Percentiles rank a stretch among this genome's conserved stretches.
Evolutionary conservation across 2,329 filamentous ascomycete genomes (phyloP).

Genomic region (Purpureocillium lavendulum): DNA sequence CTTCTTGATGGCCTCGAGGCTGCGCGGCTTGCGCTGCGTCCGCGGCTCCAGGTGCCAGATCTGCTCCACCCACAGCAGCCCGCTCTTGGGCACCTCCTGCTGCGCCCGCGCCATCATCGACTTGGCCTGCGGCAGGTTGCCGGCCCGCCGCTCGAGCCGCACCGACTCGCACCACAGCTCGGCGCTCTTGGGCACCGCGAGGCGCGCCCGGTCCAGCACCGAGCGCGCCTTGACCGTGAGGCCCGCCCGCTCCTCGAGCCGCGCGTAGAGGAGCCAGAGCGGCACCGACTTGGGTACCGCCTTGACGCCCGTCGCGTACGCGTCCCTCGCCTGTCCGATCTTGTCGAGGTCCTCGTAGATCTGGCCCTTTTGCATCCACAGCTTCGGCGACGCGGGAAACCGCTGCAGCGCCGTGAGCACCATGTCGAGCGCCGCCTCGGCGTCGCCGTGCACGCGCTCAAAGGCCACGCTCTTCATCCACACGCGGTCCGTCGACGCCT

Average conservation of each 20-base stretch:
- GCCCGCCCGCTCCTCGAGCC: constrained; percentile 78
- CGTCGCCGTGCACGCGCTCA: constrained; percentile 74
- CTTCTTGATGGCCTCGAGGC: constrained; percentile 92
- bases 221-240: constrained; percentile 86
- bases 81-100: constrained; percentile 82
- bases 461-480: constrained; percentile 96
- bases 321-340: constrained; percentile 77
- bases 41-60: constrained; percentile 91
- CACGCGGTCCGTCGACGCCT: constrained; percentile 90
- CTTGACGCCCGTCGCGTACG: constrained; percentile 80
- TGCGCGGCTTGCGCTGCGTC: constrained; percentile 85
- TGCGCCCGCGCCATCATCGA: constrained; percentile 88
- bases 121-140: constrained; percentile 76
- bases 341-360: constrained; percentile 84
- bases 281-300: constrained; percentile 77
- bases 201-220: constrained; percentile 81
- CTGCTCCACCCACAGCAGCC: constrained; percentile 84
- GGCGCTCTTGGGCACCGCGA: constrained; percentile 77
- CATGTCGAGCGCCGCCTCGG: constrained; percentile 75
- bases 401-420: constrained; percentile 78
- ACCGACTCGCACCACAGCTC: constrained; percentile 92
- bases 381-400: constrained; percentile 77
- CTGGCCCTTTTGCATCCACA: constrained; percentile 99
- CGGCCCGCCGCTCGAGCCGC: constrained; percentile 79
- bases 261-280: constrained; percentile 81